These are phyloP conservation scores for Nakaseomyces sp. DNA, from an alignment of 1,139 yeast genomes.

Conservation along the genomic window DNA sequence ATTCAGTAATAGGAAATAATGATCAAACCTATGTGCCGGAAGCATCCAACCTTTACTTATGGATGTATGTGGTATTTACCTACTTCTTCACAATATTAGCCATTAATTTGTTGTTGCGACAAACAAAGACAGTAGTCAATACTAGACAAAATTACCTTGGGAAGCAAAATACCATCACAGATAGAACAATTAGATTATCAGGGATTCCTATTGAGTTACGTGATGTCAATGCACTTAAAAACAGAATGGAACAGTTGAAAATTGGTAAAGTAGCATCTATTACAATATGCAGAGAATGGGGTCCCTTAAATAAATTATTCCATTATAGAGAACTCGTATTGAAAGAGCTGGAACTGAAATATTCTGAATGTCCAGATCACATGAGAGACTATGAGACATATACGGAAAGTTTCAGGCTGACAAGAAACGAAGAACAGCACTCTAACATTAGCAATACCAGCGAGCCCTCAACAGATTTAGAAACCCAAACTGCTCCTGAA, in stretches of 20 bases:
- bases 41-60: slow-evolving; percentile 34
- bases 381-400: slow-evolving; percentile 18
- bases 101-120: slow-evolving; percentile 51
- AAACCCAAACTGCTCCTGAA: not conserved
- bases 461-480: slow-evolving; percentile 6
- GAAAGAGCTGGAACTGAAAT: slow-evolving; percentile 54
- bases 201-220: slow-evolving; percentile 86
- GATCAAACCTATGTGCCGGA: slow-evolving; percentile 20
- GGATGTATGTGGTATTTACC: slow-evolving; percentile 84
- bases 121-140: slow-evolving; percentile 61
- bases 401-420: slow-evolving; percentile 22
- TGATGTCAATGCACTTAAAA: slow-evolving; percentile 55
- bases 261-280: slow-evolving; percentile 74
- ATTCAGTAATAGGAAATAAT: not conserved
- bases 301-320: slow-evolving; percentile 55
- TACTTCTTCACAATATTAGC: slow-evolving; percentile 72
- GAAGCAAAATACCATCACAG: slow-evolving; percentile 81
- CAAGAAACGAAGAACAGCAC: slow-evolving; percentile 11
- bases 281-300: slow-evolving; percentile 82
- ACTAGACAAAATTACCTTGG: slow-evolving; percentile 81
- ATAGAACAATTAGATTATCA: slow-evolving; percentile 77
- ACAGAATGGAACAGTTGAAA: slow-evolving; percentile 66
- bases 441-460: slow-evolving; percentile 2
- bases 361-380: slow-evolving; percentile 55
- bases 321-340: slow-evolving; percentile 48